These are phyloP conservation scores for Shiraia bambusicola DNA, from an alignment of 2,329 filamentous ascomycete species.

Conservation along the genomic window DNA sequence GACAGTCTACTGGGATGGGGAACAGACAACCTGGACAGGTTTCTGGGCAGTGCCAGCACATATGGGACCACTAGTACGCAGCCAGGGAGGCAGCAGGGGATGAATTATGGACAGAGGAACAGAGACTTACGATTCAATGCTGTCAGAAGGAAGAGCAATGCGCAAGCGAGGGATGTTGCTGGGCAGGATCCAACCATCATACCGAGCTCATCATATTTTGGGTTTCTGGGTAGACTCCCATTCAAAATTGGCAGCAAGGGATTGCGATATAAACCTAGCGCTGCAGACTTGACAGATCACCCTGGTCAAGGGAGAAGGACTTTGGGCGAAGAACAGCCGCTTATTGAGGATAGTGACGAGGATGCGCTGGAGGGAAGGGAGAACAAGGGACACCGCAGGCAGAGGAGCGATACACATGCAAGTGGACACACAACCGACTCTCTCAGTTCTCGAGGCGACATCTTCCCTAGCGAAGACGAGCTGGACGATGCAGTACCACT, in stretches of 20 bases:
- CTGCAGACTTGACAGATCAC: slow-evolving; percentile 86
- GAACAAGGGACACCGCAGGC: slow-evolving; percentile 50
- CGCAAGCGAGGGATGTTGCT: slow-evolving; percentile 52
- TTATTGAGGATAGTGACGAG: slow-evolving; percentile 65
- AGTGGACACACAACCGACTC: slow-evolving; percentile 85
- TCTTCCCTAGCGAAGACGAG: slow-evolving; percentile 90
- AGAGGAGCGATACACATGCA: slow-evolving; percentile 75
- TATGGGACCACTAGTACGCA: slow-evolving; percentile 53
- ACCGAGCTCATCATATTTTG: slow-evolving; percentile 79
- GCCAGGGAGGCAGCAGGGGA: slow-evolving; percentile 72
- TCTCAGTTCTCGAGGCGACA: slow-evolving; percentile 80
- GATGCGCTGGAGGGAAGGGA: slow-evolving; percentile 25
- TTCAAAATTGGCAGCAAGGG: slow-evolving; percentile 79
- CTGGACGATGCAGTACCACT: slow-evolving; percentile 85
- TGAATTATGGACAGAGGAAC: slow-evolving; percentile 82
- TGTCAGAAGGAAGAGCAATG: slow-evolving; percentile 57
- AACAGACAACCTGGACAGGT: slow-evolving; percentile 78
- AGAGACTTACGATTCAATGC: slow-evolving; percentile 39
- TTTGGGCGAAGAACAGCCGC: slow-evolving; percentile 66
- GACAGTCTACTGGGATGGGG: slow-evolving; percentile 74
- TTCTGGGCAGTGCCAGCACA: slow-evolving; percentile 69
- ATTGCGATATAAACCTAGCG: slow-evolving; percentile 84
- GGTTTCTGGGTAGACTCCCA: slow-evolving; percentile 79
- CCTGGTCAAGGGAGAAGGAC: slow-evolving; percentile 58
- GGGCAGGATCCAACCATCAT: slow-evolving; percentile 78